Base-by-base conservation (phyloP, 73 alveolate genomes). In the Symbiodinium pilosum region DNA sequence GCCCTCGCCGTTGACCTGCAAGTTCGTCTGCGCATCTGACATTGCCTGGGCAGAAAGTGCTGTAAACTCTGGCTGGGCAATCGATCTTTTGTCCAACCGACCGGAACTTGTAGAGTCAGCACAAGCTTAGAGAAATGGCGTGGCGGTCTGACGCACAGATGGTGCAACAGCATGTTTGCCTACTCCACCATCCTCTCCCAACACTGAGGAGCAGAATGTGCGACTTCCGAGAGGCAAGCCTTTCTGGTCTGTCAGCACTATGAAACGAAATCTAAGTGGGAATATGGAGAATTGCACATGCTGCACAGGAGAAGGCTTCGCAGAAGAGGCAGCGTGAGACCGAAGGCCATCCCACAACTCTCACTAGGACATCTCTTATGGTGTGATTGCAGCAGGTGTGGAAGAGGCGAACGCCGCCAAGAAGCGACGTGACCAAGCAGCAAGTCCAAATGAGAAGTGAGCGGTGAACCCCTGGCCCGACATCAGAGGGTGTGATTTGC, bases 41-140 rank as follows among this genome's bases (percentile, higher is more conserved):
- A 64, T 64, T 64, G 81, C 81, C 12, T 30, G 39, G 81, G 81
- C 81, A 64, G 81, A 64, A 28, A 64, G 81, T 64, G 81, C 81
- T 28, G 38, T 64, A 7, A 64, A 64, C 34, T 64, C 81, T n/a
- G 81, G 81, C 81, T 64, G 81, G 81, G 81, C 81, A 18, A 38
- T 64, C 9, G 81, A 64, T 28, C 81, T 64, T 32, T 38, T 64
- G 39, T 24, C 32, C 73, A 26, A n/a, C 81, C 81, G 81, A 64
- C 81, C 81, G 24, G 39, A 26, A 7, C 32, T 4, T 12, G 26
- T n/a, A 54, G 26, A 3, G 73, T 38, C 81, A 64, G 81, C 81
- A 28, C 81, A 18, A 28, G 9, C 81, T 9, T 64, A 64, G 38
- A 38, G 30, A 64, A 64, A 64, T 32, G 6, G 81, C 32, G 28